A percentile compares a stretch with the other conserved stretches of the same genome.
These are phyloP conservation scores for Calophaca sinica DNA, from an alignment of 306 rosid species.

Conservation along the genomic window DNA sequence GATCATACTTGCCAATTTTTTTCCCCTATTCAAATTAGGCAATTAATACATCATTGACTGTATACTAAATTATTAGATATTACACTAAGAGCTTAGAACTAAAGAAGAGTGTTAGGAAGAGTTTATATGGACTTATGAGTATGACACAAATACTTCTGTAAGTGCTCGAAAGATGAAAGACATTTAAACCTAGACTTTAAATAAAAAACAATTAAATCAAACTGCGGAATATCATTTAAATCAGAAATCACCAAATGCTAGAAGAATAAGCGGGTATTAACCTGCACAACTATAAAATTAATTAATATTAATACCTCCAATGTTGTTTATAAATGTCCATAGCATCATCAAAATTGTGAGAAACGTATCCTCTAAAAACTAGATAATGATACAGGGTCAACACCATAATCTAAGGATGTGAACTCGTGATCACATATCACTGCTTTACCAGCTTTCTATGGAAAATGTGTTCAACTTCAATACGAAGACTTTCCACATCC, in stretches of 20 bases:
- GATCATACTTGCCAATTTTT: too few relatives aligned
- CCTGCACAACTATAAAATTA: conserved; percentile 30
- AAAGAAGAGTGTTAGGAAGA: too few relatives aligned
- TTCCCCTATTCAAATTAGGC: too few relatives aligned
- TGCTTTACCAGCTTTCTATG: conserved; percentile 58
- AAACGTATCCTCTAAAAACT: conserved; percentile 28
- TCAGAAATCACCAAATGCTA: conserved; percentile 29
- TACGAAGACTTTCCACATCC: conserved; percentile 76
- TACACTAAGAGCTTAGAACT: too few relatives aligned
- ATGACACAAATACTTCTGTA: too few relatives aligned
- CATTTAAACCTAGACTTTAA: not conserved
- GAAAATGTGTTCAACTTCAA: conserved; percentile 72
- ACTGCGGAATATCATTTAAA: conserved; percentile 8
- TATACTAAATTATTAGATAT: too few relatives aligned
- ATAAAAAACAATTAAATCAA: not conserved
- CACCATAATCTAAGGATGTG: conserved; percentile 26
- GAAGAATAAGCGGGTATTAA: not conserved
- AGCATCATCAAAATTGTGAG: conserved; percentile 40
- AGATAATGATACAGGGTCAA: conserved; percentile 14
- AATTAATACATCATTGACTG: too few relatives aligned
- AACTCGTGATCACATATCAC: conserved; percentile 33
- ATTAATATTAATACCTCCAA: conserved; percentile 12
- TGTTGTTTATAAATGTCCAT: conserved; percentile 14
- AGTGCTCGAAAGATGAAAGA: not conserved
- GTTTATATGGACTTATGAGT: too few relatives aligned